Conservation (phyloP, 345 rosid genomes). For the Heritiera fomes region DNA sequence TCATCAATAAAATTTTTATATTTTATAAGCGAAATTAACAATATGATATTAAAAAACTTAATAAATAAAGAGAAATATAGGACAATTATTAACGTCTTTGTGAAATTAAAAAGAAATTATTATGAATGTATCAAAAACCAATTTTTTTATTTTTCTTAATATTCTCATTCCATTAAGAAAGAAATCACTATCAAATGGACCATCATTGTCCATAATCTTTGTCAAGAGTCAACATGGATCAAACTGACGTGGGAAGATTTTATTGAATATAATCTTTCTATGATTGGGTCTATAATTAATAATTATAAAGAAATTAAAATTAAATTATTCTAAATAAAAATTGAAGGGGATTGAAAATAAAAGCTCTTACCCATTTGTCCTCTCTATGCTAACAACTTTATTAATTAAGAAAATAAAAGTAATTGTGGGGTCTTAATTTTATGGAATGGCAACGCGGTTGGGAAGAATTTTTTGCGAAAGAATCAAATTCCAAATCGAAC, state of each 20-base stretch:
- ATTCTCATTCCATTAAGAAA: background rate
- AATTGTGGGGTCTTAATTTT: background rate
- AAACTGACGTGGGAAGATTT: no score
- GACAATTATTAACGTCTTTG: background rate
- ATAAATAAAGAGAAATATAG: no score
- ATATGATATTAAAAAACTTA: no score
- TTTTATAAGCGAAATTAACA: no score
- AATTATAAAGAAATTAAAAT: no score
- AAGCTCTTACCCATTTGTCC: no score
- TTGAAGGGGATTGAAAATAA: no score
- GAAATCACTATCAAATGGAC: background rate
- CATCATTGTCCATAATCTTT: no score
- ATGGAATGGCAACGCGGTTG: constrained; percentile 8
- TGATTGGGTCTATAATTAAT: constrained; percentile 2
- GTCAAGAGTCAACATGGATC: no score
- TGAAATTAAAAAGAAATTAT: background rate
- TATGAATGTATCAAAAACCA: background rate
- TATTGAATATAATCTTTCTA: background rate
- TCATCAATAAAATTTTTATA: no score
- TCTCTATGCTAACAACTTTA: no score
- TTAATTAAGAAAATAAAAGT: background rate
- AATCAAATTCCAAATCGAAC: constrained; percentile 12
- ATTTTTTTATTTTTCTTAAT: background rate
- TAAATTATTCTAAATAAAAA: no score
- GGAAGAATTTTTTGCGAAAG: background rate